These are phyloP conservation scores for Talaromyces islandicus DNA, from an alignment of 2,329 filamentous ascomycete species.

Conservation along the genomic window DNA sequence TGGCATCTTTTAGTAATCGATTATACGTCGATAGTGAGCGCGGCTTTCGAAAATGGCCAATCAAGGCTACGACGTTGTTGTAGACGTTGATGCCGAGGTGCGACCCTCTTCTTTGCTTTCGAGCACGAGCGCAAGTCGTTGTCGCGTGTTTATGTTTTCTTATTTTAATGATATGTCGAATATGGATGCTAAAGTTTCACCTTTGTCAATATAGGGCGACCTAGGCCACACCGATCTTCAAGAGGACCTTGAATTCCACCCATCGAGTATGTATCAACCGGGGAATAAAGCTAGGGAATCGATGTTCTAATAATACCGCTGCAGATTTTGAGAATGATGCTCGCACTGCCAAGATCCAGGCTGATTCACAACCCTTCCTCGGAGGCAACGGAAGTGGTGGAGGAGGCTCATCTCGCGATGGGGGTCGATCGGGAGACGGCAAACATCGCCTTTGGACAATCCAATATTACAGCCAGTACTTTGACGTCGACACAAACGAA, in stretches of 20 bases:
- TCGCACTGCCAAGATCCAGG: conserved; percentile 44
- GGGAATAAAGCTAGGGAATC: neutral
- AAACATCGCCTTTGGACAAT: conserved; percentile 93
- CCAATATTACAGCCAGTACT: conserved; percentile 94
- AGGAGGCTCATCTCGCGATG: conserved; percentile 30
- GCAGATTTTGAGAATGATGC: conserved; percentile 62
- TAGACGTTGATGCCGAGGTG: conserved; percentile 95
- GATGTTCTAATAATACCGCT: neutral
- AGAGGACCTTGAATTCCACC: conserved; percentile 98
- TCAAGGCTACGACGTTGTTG: conserved; percentile 93
- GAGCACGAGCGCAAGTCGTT: neutral
- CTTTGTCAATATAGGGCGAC: conserved; percentile 62
- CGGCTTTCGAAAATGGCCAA: conserved; percentile 56
- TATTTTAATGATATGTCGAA: neutral
- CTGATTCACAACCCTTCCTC: conserved; percentile 47
- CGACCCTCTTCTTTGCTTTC: conserved; percentile 11
- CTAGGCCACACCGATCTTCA: conserved; percentile 96
- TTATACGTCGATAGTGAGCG: neutral
- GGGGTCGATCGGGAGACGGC: conserved; percentile 31
- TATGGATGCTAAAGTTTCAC: conserved; percentile 11
- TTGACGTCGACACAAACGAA: conserved; percentile 92
- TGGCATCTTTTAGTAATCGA: neutral
- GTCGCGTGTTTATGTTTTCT: neutral
- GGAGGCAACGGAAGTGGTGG: conserved; percentile 38
- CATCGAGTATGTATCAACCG: conserved; percentile 55